A percentile compares a stretch with the other conserved stretches of the same genome.
These are phyloP conservation scores for Candida easanensis DNA, from an alignment of 805 yeast genomes.

Conservation along the genomic window DNA sequence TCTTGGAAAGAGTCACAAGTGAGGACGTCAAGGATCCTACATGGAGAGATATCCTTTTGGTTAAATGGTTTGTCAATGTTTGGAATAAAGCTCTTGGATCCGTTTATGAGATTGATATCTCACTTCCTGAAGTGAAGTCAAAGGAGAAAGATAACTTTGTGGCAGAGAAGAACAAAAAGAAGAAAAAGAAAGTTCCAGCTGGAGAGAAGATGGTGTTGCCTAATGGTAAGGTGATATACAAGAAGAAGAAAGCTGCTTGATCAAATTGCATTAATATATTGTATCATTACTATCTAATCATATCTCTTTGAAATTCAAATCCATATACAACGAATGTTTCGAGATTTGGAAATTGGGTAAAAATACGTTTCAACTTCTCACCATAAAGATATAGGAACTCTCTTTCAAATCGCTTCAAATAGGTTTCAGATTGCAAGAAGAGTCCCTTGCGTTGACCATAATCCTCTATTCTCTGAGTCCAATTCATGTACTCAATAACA, in stretches of 20 bases:
- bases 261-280: not conserved
- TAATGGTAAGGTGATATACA: slow-evolving; percentile 55
- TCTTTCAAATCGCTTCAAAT: not conserved
- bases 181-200: slow-evolving; percentile 32
- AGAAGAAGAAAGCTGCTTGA: slow-evolving; percentile 18
- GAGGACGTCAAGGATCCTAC: slow-evolving; percentile 48
- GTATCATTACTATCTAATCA: not conserved
- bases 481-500: slow-evolving; percentile 19
- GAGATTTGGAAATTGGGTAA: not conserved
- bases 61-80: slow-evolving; percentile 37
- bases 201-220: slow-evolving; percentile 52
- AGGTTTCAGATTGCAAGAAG: not conserved
- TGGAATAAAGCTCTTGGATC: slow-evolving; percentile 38
- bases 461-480: slow-evolving; percentile 17
- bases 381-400: slow-evolving; percentile 3
- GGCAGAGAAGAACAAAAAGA: slow-evolving; percentile 12
- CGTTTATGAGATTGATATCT: slow-evolving; percentile 11
- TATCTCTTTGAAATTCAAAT: slow-evolving; percentile 3
- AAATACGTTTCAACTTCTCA: not conserved
- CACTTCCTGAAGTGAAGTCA: not conserved
- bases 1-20: slow-evolving; percentile 41
- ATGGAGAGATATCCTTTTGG: slow-evolving; percentile 45
- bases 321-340: slow-evolving; percentile 3
- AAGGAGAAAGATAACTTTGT: slow-evolving; percentile 1
- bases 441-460: slow-evolving; percentile 13